phyloP scores from a whole-genome alignment of 2,329 filamentous ascomycete species.

The Aureobasidium sp. region DNA sequence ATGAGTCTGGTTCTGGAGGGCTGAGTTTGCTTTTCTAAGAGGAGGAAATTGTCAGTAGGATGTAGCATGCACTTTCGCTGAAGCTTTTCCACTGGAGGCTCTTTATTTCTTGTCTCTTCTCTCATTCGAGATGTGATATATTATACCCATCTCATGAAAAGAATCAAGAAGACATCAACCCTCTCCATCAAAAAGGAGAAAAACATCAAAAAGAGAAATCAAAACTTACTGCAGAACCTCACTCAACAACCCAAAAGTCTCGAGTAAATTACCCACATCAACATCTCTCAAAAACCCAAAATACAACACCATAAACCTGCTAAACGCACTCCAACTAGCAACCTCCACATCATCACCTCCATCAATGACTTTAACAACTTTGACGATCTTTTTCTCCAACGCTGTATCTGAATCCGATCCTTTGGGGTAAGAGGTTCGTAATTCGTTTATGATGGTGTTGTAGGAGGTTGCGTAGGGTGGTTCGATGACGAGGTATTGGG shows the following conservation, averaged over 20 bases:
- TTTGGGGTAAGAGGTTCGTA: constrained; percentile 65
- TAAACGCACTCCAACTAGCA: constrained; percentile 76
- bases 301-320: constrained; percentile 84
- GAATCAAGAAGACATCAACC: neutral
- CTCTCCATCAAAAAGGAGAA: too few species aligned
- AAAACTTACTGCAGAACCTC: constrained; percentile 75
- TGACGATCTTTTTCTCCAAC: constrained; percentile 71
- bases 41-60: neutral
- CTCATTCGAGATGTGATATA: neutral
- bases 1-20: constrained; percentile 80
- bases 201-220: neutral
- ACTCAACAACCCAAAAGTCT: constrained; percentile 79
- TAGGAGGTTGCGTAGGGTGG: constrained; percentile 75
- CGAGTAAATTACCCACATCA: constrained; percentile 77
- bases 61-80: neutral
- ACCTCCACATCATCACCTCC: constrained; percentile 67
- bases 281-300: constrained; percentile 84
- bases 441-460: constrained; percentile 70
- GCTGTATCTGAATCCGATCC: constrained; percentile 46
- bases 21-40: constrained; percentile 80
- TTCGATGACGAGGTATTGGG: constrained; percentile 79
- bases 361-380: constrained; percentile 70
- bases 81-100: neutral
- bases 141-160: neutral
- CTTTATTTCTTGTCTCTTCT: too few species aligned